phyloP scores from a whole-genome alignment of 345 rosid species.

The Cochlearia excelsa region DNA sequence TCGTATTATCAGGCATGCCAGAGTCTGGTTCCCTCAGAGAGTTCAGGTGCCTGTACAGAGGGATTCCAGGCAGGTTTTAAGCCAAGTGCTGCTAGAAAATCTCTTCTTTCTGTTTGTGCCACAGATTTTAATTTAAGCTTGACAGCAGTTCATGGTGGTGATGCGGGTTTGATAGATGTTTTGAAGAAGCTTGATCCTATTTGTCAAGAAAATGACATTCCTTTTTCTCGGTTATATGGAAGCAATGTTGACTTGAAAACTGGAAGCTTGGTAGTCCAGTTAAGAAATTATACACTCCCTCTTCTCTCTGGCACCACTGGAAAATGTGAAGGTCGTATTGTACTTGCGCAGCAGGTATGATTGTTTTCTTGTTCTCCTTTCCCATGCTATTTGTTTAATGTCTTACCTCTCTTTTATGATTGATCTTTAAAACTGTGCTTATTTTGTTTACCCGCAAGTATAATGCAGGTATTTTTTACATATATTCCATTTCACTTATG shows the following conservation, averaged over 20 bases:
- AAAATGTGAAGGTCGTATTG: conserved; percentile 81
- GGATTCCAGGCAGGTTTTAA: conserved; percentile 93
- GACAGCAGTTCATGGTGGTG: conserved; percentile 78
- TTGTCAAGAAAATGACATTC: conserved; percentile 61
- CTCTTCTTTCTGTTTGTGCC: conserved; percentile 75
- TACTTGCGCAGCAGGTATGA: conserved; percentile 91
- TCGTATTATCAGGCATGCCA: conserved; percentile 88
- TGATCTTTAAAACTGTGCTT: background rate
- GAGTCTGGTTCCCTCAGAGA: conserved; percentile 60
- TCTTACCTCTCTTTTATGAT: conserved; percentile 10
- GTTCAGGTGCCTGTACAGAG: conserved; percentile 76
- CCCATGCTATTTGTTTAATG: conserved; percentile 6
- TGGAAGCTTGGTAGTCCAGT: conserved; percentile 57
- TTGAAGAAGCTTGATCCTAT: conserved; percentile 82
- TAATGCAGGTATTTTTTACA: no score
- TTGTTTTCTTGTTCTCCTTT: conserved; percentile 20
- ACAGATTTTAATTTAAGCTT: conserved; percentile 84
- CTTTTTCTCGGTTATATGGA: conserved; percentile 91
- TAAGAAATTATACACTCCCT: conserved; percentile 85
- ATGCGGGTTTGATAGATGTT: conserved; percentile 80
- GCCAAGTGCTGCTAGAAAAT: conserved; percentile 67
- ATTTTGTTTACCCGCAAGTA: background rate
- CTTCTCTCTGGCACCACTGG: conserved; percentile 76
- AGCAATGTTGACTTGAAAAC: conserved; percentile 59
- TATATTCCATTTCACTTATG: background rate